These are phyloP conservation scores for Lentinula aciculospora DNA, from an alignment of 768 basidiomycete genomes.

Conservation along the genomic window DNA sequence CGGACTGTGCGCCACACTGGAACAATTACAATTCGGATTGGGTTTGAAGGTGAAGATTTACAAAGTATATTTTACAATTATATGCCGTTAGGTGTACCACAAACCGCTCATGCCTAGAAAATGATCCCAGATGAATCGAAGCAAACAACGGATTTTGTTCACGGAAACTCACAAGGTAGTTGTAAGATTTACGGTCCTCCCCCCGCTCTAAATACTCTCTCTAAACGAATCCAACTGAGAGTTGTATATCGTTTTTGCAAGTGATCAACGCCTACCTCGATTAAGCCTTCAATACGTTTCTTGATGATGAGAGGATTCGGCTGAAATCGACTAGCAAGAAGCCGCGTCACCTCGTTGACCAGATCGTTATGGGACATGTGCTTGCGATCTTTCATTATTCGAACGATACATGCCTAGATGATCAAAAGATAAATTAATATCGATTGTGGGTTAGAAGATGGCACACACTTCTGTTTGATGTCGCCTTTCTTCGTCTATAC, in stretches of 20 bases:
- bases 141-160: not conserved
- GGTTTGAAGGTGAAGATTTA: too few species aligned
- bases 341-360: slow-evolving; percentile 85
- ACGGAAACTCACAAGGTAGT: slow-evolving; percentile 49
- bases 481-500: slow-evolving; percentile 87
- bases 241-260: not conserved
- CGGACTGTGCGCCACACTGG: too few species aligned
- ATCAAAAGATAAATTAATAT: not conserved
- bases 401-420: slow-evolving; percentile 89
- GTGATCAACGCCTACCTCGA: slow-evolving; percentile 63
- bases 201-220: slow-evolving; percentile 92
- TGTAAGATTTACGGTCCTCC: slow-evolving; percentile 84
- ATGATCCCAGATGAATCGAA: not conserved
- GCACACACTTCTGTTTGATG: slow-evolving; percentile 80
- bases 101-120: slow-evolving; percentile 1
- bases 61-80: too few species aligned
- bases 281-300: slow-evolving; percentile 87
- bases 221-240: slow-evolving; percentile 31
- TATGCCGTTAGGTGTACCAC: not conserved
- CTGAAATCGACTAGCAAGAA: slow-evolving; percentile 77
- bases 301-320: slow-evolving; percentile 88
- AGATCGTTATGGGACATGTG: slow-evolving; percentile 84
- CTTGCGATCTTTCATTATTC: slow-evolving; percentile 96
- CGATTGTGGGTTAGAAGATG: not conserved
- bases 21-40: not conserved